phyloP scores from a whole-genome alignment of 805 yeast species.

The Zygosaccharomyces bisporus region DNA sequence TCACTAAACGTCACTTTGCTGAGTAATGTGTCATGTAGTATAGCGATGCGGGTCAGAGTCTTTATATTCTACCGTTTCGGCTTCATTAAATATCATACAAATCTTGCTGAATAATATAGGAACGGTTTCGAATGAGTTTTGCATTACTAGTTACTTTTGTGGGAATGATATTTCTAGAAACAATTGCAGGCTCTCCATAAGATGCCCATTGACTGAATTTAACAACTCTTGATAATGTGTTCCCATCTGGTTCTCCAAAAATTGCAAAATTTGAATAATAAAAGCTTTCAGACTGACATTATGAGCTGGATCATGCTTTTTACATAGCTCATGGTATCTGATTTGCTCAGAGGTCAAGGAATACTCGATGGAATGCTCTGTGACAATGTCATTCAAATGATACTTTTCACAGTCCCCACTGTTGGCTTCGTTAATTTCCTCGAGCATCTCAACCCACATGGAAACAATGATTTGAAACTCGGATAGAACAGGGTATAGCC shows the following conservation, averaged over 20 bases:
- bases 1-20: not conserved
- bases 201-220: slow-evolving; percentile 19
- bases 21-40: not conserved
- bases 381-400: slow-evolving; percentile 42
- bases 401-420: slow-evolving; percentile 56
- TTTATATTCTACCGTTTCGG: not conserved
- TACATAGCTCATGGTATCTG: slow-evolving; percentile 40
- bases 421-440: slow-evolving; percentile 64
- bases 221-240: slow-evolving; percentile 25
- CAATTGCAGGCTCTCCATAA: slow-evolving; percentile 29
- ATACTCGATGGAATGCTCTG: slow-evolving; percentile 32
- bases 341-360: slow-evolving; percentile 41
- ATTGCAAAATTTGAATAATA: slow-evolving; percentile 36
- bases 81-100: not conserved
- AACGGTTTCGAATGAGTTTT: not conserved
- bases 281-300: slow-evolving; percentile 46
- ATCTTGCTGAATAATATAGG: not conserved
- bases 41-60: not conserved
- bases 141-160: not conserved
- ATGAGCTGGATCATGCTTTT: slow-evolving; percentile 50
- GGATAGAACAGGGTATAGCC: slow-evolving; percentile 30
- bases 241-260: slow-evolving; percentile 29
- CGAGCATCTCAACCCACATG: slow-evolving; percentile 54
- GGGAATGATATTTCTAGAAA: slow-evolving; percentile 22
- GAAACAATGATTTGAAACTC: slow-evolving; percentile 36